A percentile compares a stretch with the other conserved stretches of the same genome.
These are phyloP conservation scores for Teunomyces stri DNA, from an alignment of 805 yeast species.

Conservation along the genomic window DNA sequence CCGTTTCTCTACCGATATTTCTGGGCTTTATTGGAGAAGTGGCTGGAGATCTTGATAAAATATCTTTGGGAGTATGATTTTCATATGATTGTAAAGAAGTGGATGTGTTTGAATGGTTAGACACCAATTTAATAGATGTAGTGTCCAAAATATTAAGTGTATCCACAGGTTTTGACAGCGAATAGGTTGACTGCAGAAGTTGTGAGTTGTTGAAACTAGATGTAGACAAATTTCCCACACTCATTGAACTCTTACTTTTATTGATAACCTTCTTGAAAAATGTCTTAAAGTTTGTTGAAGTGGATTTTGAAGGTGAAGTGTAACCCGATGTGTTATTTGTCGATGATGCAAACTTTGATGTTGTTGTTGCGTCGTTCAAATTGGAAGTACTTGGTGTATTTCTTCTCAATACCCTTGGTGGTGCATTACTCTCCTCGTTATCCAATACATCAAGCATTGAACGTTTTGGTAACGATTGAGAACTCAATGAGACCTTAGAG, in stretches of 20 bases:
- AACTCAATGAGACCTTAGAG: not conserved
- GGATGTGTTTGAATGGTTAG: constrained; percentile 5
- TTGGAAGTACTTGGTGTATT: not conserved
- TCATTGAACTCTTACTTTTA: not conserved
- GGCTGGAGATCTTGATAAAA: not conserved
- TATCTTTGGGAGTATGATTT: not conserved
- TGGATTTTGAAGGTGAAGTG: not conserved
- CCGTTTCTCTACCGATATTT: not conserved
- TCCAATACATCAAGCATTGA: constrained; percentile 7
- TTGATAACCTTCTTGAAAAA: constrained; percentile 14
- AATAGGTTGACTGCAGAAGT: not conserved
- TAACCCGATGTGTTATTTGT: not conserved
- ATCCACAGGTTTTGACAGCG: not conserved
- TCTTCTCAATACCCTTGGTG: not conserved
- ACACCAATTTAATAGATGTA: constrained; percentile 3
- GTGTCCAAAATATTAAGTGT: not conserved
- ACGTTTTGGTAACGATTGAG: not conserved
- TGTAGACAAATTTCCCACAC: not conserved
- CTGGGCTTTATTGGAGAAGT: not conserved
- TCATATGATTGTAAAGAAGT: not conserved
- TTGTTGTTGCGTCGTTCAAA: not conserved
- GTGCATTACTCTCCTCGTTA: not conserved
- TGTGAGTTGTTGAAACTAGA: not conserved
- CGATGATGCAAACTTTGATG: not conserved
- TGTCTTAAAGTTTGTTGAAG: constrained; percentile 12